Conservation (phyloP, 495 filamentous ascomycete species). For the Hyphodiscus hymeniophilus region DNA sequence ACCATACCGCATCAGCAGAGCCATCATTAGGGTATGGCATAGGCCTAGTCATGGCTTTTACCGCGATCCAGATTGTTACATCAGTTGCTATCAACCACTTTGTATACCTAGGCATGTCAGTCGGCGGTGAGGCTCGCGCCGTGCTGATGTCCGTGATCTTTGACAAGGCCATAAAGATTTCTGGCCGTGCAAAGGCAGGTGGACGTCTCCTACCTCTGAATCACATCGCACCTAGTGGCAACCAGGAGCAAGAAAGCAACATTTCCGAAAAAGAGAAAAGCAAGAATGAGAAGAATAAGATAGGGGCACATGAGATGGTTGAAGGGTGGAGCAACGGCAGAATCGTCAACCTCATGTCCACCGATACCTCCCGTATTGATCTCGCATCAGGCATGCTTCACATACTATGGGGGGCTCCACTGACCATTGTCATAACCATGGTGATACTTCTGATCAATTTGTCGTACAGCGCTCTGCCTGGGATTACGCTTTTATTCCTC, state of each 20-base stretch:
- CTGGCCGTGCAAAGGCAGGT: slow-evolving; percentile 70
- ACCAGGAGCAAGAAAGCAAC: slow-evolving; percentile 33
- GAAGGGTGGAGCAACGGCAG: slow-evolving; percentile 77
- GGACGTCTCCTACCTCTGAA: slow-evolving; percentile 25
- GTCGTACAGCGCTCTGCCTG: slow-evolving; percentile 76
- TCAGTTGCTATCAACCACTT: slow-evolving; percentile 66
- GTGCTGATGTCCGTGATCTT: slow-evolving; percentile 67
- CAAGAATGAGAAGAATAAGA: slow-evolving; percentile 22
- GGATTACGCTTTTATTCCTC: slow-evolving; percentile 69
- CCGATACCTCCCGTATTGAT: slow-evolving; percentile 82
- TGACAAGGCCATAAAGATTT: slow-evolving; percentile 72
- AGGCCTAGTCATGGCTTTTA: slow-evolving; percentile 65
- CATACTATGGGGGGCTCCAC: slow-evolving; percentile 72
- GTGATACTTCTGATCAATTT: slow-evolving; percentile 73
- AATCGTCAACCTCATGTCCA: slow-evolving; percentile 83
- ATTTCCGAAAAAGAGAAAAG: slow-evolving; percentile 18
- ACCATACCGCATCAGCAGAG: too few relatives aligned
- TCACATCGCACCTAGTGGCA: too few relatives aligned
- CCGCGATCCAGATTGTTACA: slow-evolving; percentile 62
- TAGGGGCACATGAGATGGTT: too few relatives aligned
- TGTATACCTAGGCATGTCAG: slow-evolving; percentile 68
- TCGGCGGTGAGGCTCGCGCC: slow-evolving; percentile 66
- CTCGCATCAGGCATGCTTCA: slow-evolving; percentile 78
- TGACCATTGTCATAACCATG: slow-evolving; percentile 66
- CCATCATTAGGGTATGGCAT: slow-evolving; percentile 58